Base-by-base conservation (phyloP, 1,284 basidiomycete genomes). In the Moesziomyces sp. region DNA sequence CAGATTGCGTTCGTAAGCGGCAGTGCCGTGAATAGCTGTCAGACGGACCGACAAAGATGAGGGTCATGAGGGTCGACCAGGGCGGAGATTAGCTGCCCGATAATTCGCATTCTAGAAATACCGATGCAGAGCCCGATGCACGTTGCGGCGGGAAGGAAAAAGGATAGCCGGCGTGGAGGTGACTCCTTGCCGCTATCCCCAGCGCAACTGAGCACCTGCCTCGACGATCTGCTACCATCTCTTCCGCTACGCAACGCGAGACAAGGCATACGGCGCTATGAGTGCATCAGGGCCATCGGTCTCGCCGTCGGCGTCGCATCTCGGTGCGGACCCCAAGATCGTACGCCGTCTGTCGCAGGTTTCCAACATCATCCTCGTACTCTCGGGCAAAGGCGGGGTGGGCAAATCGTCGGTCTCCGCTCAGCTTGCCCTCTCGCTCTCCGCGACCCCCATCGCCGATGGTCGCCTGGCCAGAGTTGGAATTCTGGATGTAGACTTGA, bases 351-450 rank as follows among this genome's bases (percentile, higher is more conserved):
- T 83, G 38, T 60, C 66, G 4, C 53, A 92, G 50, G 90, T 98
- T 69, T 91, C 92, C 78, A 89, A 94, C 82, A 90, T 98, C 84
- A 90, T 99, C 78, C 90, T 98, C 74, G 94, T 99, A 56, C 89
- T 96, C 47, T 93, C 94, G 1, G 96, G 96, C 21, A 99, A 99
- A 85, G 96, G 96, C 44, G 97, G 97, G 42, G 96, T 99, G 42
- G 97, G 97, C 67, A 99, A 99, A 87, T 97, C 94, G 11, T 97
- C 94, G 0, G 92, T 98, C 16, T 91, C 94, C 2, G 90, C 92
- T 1, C 97, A 99, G 80, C 89, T 99, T 13, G 96, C 96, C 0
- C 89, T 99, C 38, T 93, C 91, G 57, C 71, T 84, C n/a, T 73
- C 80, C 13, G 71, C 78, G 13, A 58, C 74, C 3, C 49, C 40